phyloP scores from a whole-genome alignment of 2,329 filamentous ascomycete species.

The Cordyceps militaris region DNA sequence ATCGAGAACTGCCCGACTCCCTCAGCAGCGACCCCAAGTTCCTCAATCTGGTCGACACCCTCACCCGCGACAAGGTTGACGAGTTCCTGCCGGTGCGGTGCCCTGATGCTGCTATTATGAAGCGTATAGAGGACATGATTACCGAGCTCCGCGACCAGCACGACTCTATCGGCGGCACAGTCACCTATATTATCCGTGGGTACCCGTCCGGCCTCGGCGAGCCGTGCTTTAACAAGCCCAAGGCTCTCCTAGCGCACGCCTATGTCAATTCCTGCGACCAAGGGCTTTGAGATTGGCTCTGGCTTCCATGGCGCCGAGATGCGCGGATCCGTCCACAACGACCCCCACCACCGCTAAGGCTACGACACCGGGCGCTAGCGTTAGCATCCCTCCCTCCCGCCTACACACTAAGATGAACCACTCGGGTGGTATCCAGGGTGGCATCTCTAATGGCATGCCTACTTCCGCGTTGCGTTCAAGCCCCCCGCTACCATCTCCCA shows the following conservation, averaged over 20 bases:
- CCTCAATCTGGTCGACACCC: constrained; percentile 61
- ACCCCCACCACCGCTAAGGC: constrained; percentile 32
- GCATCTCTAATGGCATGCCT: constrained; percentile 74
- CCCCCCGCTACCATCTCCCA: constrained; percentile 88
- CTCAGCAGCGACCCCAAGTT: constrained; percentile 76
- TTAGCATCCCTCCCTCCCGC: constrained; percentile 46
- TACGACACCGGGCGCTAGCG: not conserved
- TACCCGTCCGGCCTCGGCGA: constrained; percentile 81
- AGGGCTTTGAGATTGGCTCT: constrained; percentile 92
- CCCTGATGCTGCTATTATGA: constrained; percentile 55
- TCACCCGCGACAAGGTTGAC: constrained; percentile 74
- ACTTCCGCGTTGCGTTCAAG: constrained; percentile 94
- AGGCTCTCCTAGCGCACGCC: constrained; percentile 83
- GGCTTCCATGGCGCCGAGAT: constrained; percentile 85
- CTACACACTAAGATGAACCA: constrained; percentile 90
- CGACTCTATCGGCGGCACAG: constrained; percentile 90
- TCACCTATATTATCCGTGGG: constrained; percentile 88
- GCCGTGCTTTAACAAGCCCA: constrained; percentile 91
- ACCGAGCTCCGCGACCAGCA: constrained; percentile 68
- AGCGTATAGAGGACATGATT: constrained; percentile 72
- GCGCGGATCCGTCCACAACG: constrained; percentile 83
- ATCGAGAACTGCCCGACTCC: constrained; percentile 87
- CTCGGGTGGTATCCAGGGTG: constrained; percentile 89
- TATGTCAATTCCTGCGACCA: constrained; percentile 90
- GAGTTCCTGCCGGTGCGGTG: constrained; percentile 79